Evolutionary conservation across 345 rosid species (phyloP).

Genomic region (Salix arbutifolia): DNA sequence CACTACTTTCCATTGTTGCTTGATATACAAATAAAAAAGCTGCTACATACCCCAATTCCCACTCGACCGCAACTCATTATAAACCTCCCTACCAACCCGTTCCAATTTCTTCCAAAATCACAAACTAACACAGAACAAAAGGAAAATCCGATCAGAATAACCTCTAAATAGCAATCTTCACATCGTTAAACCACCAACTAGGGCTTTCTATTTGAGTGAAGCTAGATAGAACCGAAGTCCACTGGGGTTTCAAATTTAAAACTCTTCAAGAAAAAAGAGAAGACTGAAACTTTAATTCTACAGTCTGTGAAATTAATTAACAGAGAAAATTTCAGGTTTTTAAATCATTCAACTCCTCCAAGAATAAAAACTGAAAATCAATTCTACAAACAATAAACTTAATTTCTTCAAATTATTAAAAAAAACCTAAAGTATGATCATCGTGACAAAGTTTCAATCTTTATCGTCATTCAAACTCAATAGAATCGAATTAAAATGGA

Average conservation of each 20-base stretch:
- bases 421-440: constrained; percentile 19
- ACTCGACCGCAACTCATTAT: constrained; percentile 46
- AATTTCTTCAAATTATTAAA: background rate
- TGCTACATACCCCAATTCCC: constrained; percentile 50
- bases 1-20: constrained; percentile 81
- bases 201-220: background rate
- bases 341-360: background rate
- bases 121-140: constrained; percentile 20
- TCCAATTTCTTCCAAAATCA: constrained; percentile 20
- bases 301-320: background rate
- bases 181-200: background rate
- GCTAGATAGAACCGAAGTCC: background rate
- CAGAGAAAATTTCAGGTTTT: background rate
- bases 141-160: background rate
- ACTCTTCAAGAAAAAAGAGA: background rate
- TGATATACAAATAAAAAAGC: constrained; percentile 25
- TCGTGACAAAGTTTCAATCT: constrained; percentile 7
- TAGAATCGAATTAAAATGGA: background rate
- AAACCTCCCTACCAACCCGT: constrained; percentile 21
- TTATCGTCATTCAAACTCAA: background rate
- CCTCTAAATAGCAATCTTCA: background rate
- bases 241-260: background rate
- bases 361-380: background rate
- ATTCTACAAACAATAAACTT: background rate
- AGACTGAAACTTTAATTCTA: background rate